Conservation (phyloP, 2,329 filamentous ascomycete genomes). For the Drechslerella dactyloides region DNA sequence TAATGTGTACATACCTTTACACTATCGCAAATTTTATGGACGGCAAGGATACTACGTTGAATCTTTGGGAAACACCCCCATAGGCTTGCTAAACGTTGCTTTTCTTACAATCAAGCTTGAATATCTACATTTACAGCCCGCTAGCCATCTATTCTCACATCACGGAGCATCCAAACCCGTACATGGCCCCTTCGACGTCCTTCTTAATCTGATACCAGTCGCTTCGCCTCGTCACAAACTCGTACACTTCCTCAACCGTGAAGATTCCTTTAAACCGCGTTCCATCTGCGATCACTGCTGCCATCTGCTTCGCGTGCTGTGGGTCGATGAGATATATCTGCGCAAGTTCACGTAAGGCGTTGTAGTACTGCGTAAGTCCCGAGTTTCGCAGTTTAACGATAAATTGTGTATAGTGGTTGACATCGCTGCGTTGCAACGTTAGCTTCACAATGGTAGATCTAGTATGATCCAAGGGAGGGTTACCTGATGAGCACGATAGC, state of each 20-base stretch:
- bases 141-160: constrained; percentile 68
- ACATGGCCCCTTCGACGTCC: constrained; percentile 95
- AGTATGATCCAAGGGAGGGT: too few relatives aligned
- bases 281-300: constrained; percentile 88
- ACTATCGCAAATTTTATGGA: too few relatives aligned
- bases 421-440: constrained; percentile 68
- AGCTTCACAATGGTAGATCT: too few relatives aligned
- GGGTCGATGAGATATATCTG: constrained; percentile 95
- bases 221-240: constrained; percentile 89
- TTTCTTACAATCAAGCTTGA: too few relatives aligned
- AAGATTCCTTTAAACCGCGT: constrained; percentile 92
- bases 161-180: constrained; percentile 83
- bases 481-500: constrained; percentile 84
- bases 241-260: constrained; percentile 93
- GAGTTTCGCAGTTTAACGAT: constrained; percentile 80
- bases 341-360: constrained; percentile 84
- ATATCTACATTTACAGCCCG: too few relatives aligned
- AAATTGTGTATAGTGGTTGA: constrained; percentile 90
- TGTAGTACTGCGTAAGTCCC: constrained; percentile 87
- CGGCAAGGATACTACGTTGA: not conserved
- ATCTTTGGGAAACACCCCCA: too few relatives aligned
- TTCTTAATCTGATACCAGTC: constrained; percentile 93
- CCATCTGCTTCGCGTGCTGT: constrained; percentile 88
- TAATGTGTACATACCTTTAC: too few relatives aligned
- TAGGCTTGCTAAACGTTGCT: too few relatives aligned